Evolutionary conservation across 2,329 filamentous ascomycete genomes (phyloP).

Genomic region (Lasiodiplodia gonubiensis): DNA sequence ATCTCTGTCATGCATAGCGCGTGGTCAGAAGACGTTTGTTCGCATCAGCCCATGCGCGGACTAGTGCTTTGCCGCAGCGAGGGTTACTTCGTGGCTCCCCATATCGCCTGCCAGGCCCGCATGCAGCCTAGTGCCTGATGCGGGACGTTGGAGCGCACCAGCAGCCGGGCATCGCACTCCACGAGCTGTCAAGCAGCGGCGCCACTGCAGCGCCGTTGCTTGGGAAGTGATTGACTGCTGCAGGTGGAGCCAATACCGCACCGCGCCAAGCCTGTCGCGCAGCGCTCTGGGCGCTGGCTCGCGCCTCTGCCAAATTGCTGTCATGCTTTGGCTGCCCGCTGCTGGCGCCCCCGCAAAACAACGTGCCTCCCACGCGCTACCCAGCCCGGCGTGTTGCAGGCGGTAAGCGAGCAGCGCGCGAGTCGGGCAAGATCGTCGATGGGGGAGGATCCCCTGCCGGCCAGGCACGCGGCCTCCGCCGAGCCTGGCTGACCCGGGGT

Average conservation of each 20-base stretch:
- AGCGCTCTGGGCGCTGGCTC: neutral
- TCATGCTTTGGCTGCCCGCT: neutral
- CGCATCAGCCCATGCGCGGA: slow-evolving; percentile 27
- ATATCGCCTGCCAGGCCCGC: slow-evolving; percentile 26
- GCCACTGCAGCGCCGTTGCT: slow-evolving; percentile 26
- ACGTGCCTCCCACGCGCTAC: slow-evolving; percentile 19
- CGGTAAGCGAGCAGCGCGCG: slow-evolving; percentile 19
- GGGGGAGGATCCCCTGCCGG: slow-evolving; percentile 27
- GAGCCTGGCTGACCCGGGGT: slow-evolving; percentile 27
- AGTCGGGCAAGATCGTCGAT: slow-evolving; percentile 29
- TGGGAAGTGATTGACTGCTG: slow-evolving; percentile 25
- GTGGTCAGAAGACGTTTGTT: slow-evolving; percentile 29
- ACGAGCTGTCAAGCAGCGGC: slow-evolving; percentile 29
- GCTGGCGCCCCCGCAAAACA: slow-evolving; percentile 24
- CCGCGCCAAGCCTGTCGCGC: slow-evolving; percentile 7
- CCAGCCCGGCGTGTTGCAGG: slow-evolving; percentile 23
- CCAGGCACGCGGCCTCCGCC: slow-evolving; percentile 29
- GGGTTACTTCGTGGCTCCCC: slow-evolving; percentile 28
- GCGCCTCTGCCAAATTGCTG: slow-evolving; percentile 3
- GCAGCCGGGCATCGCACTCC: slow-evolving; percentile 24
- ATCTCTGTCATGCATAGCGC: slow-evolving; percentile 27
- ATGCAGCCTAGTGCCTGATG: slow-evolving; percentile 31
- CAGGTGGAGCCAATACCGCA: slow-evolving; percentile 24
- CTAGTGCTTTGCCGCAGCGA: slow-evolving; percentile 29
- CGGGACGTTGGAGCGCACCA: slow-evolving; percentile 30